Base-by-base conservation (phyloP, 129 eudicot species). In the Gnaphalium uliginosum region DNA sequence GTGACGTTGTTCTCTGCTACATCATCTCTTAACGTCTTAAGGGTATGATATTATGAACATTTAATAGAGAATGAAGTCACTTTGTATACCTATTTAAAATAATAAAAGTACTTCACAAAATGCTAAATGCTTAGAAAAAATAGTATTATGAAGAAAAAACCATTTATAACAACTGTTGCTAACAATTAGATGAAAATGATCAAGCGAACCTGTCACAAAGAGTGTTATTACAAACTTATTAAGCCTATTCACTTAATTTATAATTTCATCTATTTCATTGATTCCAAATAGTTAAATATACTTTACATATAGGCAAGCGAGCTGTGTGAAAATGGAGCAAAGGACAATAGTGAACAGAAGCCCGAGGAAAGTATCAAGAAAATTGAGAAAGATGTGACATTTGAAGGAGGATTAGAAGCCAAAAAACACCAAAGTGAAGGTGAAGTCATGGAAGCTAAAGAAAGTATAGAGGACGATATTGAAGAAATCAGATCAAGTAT, bases 301-400 rank as follows among this genome's bases (percentile, higher is more conserved):
- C 23, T 39, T 61, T 67, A 58, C 30, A 66, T 58, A 32, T 48
- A 83, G 84, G 82, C 26, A 70, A 71, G 37, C 0, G 66, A 74
- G 14, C 65, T 75, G 71, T 9, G 33, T 58, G 63, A 78, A 41
- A 27, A 58, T 70, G 77, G 14, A 71, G 69, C 27, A 41, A 29
- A 69, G 48, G 79, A 79, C 30, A 53, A 69, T 15, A 51, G 43
- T 29, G 78, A 65, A 66, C 30, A 76, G 71, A 66, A 76, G 2
- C 63, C 63, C 3, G 46, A 56, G 14, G 84, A 76, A 58, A 35
- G 27, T 65, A 25, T 59, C 65, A 59, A 66, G 78, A 71, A 46
- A 54, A 76, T 2, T 53, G 73, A 65, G 26, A 5, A 29, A 29
- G 32, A 0, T 4, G 32, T 37, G 46, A 8, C 14, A 0, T 37